Conservation (phyloP, 1,139 yeast species). For the Pichia norvegensis region DNA sequence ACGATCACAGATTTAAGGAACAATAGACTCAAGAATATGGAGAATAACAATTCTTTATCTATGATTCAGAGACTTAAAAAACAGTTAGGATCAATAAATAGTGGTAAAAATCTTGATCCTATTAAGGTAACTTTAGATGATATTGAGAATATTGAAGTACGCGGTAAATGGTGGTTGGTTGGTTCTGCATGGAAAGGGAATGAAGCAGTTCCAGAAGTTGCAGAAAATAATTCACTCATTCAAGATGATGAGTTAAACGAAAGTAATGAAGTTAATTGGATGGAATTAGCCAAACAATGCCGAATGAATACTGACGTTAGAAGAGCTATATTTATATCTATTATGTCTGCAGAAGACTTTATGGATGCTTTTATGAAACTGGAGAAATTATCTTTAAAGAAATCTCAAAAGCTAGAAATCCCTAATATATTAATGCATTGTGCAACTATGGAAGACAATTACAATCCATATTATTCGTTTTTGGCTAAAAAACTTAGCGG, state of each 20-base stretch:
- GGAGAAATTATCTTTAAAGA: conserved; percentile 71
- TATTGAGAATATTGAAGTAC: conserved; percentile 62
- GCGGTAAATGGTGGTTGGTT: conserved; percentile 98
- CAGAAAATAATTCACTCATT: conserved; percentile 26
- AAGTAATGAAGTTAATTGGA: conserved; percentile 67
- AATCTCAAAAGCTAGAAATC: conserved; percentile 80
- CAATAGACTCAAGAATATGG: conserved; percentile 61
- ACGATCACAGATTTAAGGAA: conserved; percentile 80
- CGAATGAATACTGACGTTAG: conserved; percentile 94
- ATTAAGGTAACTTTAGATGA: conserved; percentile 79
- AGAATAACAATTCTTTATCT: conserved; percentile 36
- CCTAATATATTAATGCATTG: conserved; percentile 83
- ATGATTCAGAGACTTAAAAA: conserved; percentile 60
- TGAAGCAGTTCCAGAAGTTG: conserved; percentile 21
- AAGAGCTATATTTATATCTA: conserved; percentile 84
- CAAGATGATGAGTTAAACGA: conserved; percentile 53
- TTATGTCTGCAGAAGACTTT: conserved; percentile 92
- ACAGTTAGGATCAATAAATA: conserved; percentile 45
- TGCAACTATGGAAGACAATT: conserved; percentile 70
- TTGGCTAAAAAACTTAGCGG: conserved; percentile 71
- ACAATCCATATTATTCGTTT: conserved; percentile 85
- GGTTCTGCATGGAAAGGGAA: conserved; percentile 93
- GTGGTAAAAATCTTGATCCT: conserved; percentile 55
- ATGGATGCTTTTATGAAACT: conserved; percentile 78
- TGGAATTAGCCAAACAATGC: conserved; percentile 74